phyloP scores from a whole-genome alignment of 2,329 filamentous ascomycete species.

The Diaporthe vexans region DNA sequence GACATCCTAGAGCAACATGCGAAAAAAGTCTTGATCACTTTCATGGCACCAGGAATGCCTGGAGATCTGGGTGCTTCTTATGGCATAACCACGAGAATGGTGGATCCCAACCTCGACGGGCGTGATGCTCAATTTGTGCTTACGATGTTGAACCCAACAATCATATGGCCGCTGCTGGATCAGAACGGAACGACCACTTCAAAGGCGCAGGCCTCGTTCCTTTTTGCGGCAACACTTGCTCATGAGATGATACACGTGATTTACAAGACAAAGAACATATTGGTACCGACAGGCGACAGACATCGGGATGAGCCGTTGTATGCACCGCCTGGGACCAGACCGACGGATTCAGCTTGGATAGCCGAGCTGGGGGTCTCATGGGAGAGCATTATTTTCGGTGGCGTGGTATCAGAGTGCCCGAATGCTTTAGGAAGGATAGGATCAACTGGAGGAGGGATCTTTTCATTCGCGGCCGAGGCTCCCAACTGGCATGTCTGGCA shows the following conservation, averaged over 20 bases:
- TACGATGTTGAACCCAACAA: not conserved
- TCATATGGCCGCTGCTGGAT: slow-evolving; percentile 8
- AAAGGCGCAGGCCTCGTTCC: not conserved
- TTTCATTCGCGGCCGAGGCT: not conserved
- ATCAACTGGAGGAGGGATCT: not conserved
- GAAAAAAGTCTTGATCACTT: not conserved
- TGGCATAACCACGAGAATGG: not conserved
- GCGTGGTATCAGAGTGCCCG: not conserved
- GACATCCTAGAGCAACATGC: not conserved
- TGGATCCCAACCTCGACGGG: not conserved
- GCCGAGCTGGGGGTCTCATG: slow-evolving; percentile 1
- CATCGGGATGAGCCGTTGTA: not conserved
- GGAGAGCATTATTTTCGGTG: not conserved
- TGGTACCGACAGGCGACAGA: not conserved
- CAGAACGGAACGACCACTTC: not conserved
- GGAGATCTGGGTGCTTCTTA: not conserved
- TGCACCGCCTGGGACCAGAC: slow-evolving; percentile 2
- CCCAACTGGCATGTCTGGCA: not conserved
- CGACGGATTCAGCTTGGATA: slow-evolving; percentile 4
- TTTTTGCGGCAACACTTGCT: not conserved
- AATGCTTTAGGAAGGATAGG: not conserved
- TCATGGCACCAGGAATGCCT: not conserved
- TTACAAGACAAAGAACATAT: not conserved
- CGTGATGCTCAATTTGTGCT: not conserved
- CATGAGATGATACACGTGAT: slow-evolving; percentile 14